Conservation (phyloP, 2,329 filamentous ascomycete species). For the Trichoderma polysporum region DNA sequence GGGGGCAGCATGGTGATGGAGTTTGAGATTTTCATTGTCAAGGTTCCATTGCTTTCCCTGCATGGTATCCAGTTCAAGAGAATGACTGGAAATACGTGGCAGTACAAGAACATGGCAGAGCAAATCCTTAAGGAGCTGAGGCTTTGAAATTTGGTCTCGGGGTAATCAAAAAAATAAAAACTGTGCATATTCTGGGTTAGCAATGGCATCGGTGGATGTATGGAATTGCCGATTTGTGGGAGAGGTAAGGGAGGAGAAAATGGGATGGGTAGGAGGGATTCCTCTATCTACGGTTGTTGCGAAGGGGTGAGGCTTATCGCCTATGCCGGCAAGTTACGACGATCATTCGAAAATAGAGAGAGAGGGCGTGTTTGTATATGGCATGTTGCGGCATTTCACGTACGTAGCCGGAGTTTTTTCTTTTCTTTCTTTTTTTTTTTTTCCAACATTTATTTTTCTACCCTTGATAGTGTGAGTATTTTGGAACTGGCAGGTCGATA, state of each 20-base stretch:
- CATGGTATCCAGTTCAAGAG: slow-evolving; percentile 99
- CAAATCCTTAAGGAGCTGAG: slow-evolving; percentile 85
- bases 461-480: slow-evolving; percentile 1
- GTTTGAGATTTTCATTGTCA: slow-evolving; percentile 97
- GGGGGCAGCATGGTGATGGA: slow-evolving; percentile 80
- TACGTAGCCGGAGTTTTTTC: slow-evolving; percentile 21
- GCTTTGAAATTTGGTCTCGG: slow-evolving; percentile 51
- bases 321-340: slow-evolving; percentile 2
- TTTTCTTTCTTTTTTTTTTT: background rate
- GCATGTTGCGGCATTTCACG: slow-evolving; percentile 25
- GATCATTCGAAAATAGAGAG: slow-evolving; percentile 11
- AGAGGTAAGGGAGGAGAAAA: background rate
- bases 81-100: slow-evolving; percentile 92
- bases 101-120: slow-evolving; percentile 98
- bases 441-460: background rate
- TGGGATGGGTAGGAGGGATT: background rate
- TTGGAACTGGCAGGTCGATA: slow-evolving; percentile 4
- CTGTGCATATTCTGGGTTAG: background rate
- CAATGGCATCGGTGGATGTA: background rate
- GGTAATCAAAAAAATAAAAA: background rate
- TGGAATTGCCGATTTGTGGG: background rate
- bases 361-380: slow-evolving; percentile 25
- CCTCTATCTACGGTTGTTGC: background rate
- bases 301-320: background rate
- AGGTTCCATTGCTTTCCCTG: slow-evolving; percentile 86